phyloP scores from a whole-genome alignment of 2,329 filamentous ascomycete species.

The Diplodia seriata region DNA sequence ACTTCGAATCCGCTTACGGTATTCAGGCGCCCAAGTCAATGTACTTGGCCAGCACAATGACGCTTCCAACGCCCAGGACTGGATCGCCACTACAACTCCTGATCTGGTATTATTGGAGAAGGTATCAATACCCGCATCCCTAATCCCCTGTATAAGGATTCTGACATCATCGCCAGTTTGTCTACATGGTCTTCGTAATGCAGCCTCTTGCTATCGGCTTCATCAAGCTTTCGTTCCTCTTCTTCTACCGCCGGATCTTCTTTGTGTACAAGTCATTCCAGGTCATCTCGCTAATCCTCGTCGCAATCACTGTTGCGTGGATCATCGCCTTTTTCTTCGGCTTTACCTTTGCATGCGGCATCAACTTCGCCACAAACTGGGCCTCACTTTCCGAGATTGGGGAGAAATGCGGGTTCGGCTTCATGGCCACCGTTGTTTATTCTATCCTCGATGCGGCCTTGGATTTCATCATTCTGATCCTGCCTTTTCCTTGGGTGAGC shows the following conservation, averaged over 20 bases:
- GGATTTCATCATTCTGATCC: conserved; percentile 6
- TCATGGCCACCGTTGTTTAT: conserved; percentile 7
- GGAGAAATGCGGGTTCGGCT: conserved; percentile 10
- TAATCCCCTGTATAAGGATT: neutral
- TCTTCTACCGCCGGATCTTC: conserved; percentile 21
- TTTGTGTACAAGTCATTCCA: conserved; percentile 4
- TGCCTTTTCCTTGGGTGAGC: conserved; percentile 15
- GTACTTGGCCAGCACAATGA: conserved; percentile 11
- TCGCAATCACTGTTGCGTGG: conserved; percentile 1
- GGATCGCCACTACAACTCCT: conserved; percentile 4
- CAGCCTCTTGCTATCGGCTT: conserved; percentile 21
- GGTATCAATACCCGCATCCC: neutral
- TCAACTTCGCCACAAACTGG: conserved; percentile 12
- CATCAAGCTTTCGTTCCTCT: conserved; percentile 16
- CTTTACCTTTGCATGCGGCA: conserved; percentile 17
- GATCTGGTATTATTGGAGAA: conserved; percentile 9
- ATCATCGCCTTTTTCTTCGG: conserved; percentile 19
- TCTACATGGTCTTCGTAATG: conserved; percentile 14
- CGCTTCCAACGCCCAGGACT: neutral
- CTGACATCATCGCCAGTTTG: neutral
- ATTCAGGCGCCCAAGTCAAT: conserved; percentile 5
- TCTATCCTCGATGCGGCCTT: conserved; percentile 1
- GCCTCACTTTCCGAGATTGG: conserved; percentile 6
- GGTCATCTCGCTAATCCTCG: neutral
- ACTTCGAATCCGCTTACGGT: neutral